These are phyloP conservation scores for Solioccasus polychromus DNA, from an alignment of 768 basidiomycete genomes.

Conservation along the genomic window DNA sequence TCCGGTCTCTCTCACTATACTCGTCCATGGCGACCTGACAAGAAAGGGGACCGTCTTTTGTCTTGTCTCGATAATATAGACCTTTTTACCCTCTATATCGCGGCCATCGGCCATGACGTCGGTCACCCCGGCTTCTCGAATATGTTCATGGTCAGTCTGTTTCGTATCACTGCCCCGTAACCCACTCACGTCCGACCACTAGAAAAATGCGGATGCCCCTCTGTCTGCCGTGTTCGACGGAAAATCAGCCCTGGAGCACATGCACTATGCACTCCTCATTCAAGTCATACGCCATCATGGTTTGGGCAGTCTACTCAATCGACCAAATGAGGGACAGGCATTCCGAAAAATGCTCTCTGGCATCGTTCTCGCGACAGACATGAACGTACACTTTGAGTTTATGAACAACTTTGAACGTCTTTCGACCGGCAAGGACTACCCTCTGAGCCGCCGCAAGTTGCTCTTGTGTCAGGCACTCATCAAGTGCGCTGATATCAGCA, in stretches of 20 bases:
- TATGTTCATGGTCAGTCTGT: conserved; percentile 77
- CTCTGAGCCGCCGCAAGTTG: conserved; percentile 51
- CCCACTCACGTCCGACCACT: conserved; percentile 7
- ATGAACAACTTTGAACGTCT: conserved; percentile 63
- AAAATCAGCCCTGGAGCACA: conserved; percentile 85
- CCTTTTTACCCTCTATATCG: conserved; percentile 80
- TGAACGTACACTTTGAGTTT: conserved; percentile 86
- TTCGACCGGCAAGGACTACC: conserved; percentile 38
- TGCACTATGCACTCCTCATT: conserved; percentile 83
- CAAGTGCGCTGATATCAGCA: conserved; percentile 98
- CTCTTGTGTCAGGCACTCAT: conserved; percentile 87
- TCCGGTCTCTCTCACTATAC: conserved; percentile 48
- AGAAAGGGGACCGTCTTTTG: conserved; percentile 33
- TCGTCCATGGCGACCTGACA: conserved; percentile 37
- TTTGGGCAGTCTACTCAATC: conserved; percentile 64
- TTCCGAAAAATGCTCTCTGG: conserved; percentile 77
- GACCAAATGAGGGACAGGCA: conserved; percentile 38
- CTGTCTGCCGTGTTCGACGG: conserved; percentile 86
- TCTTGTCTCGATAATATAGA: conserved; percentile 61
- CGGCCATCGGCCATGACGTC: conserved; percentile 96
- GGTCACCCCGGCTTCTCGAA: conserved; percentile 96
- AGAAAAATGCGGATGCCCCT: conserved; percentile 95
- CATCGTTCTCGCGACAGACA: conserved; percentile 90
- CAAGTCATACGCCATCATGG: conserved; percentile 80
- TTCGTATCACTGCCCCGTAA: background rate